Percentiles rank a stretch among this genome's conserved stretches.
Conservation (phyloP, 306 rosid species). For the Ceratonia siliqua region DNA sequence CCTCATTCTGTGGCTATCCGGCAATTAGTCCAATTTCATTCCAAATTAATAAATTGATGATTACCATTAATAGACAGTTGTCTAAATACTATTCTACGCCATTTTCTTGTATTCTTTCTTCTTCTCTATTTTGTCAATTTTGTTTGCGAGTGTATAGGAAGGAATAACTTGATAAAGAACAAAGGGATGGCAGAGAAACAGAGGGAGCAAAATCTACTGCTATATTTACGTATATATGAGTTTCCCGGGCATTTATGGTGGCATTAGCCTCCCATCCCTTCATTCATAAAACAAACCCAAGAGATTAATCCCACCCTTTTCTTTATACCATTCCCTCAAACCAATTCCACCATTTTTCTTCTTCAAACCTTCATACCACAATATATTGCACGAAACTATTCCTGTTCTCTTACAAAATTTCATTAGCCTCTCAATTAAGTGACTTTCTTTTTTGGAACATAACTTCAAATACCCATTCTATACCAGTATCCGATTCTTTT, state of each 20-base stretch:
- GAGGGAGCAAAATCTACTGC: slow-evolving; percentile 23
- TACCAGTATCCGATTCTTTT: neutral
- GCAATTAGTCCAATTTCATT: slow-evolving; percentile 23
- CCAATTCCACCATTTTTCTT: slow-evolving; percentile 31
- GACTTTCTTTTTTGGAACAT: slow-evolving; percentile 22
- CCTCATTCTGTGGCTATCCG: slow-evolving; percentile 31
- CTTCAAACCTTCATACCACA: slow-evolving; percentile 44
- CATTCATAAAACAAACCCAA: slow-evolving; percentile 40
- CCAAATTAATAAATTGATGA: slow-evolving; percentile 9
- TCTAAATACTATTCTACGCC: slow-evolving; percentile 2
- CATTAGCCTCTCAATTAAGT: slow-evolving; percentile 31
- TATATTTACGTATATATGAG: slow-evolving; percentile 36
- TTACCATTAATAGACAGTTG: slow-evolving; percentile 8
- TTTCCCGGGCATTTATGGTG: slow-evolving; percentile 33
- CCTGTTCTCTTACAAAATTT: neutral
- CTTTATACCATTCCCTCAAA: neutral
- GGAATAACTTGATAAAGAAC: neutral
- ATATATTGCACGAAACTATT: slow-evolving; percentile 7
- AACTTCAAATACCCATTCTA: neutral
- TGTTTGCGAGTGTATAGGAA: neutral
- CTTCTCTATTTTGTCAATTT: slow-evolving; percentile 9
- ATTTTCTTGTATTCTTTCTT: slow-evolving; percentile 9
- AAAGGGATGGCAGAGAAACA: slow-evolving; percentile 35
- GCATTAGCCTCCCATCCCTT: slow-evolving; percentile 46
- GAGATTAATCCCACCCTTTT: slow-evolving; percentile 6